Conservation (phyloP, 805 yeast genomes). For the Myxozyma geophila region DNA sequence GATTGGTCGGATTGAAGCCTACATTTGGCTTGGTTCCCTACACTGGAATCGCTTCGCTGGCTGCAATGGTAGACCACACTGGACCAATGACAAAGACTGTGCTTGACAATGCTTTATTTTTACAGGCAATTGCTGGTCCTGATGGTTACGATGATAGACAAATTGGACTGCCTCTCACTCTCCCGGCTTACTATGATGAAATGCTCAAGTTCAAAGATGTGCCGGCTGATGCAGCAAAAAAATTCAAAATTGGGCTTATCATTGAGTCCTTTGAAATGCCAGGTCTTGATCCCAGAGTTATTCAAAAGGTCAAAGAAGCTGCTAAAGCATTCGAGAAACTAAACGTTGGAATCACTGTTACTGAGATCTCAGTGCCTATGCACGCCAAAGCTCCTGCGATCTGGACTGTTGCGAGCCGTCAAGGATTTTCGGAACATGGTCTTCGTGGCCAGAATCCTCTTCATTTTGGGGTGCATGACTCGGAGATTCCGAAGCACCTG, state of each 20-base stretch:
- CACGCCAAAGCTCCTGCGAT: slow-evolving; percentile 48
- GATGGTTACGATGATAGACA: slow-evolving; percentile 48
- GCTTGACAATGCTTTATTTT: slow-evolving; percentile 44
- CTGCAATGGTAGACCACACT: slow-evolving; percentile 47
- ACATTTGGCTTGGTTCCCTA: slow-evolving; percentile 51
- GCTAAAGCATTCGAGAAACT: slow-evolving; percentile 42
- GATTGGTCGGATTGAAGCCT: slow-evolving; percentile 53
- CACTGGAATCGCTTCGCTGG: slow-evolving; percentile 48
- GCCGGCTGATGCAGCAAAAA: slow-evolving; percentile 40
- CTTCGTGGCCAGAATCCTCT: slow-evolving; percentile 30
- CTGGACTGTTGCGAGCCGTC: slow-evolving; percentile 45
- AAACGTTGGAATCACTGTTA: slow-evolving; percentile 48
- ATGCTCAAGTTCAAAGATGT: slow-evolving; percentile 9
- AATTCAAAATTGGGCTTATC: slow-evolving; percentile 46
- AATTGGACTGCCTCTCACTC: slow-evolving; percentile 38
- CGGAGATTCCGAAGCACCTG: slow-evolving; percentile 14
- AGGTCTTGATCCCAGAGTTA: slow-evolving; percentile 44
- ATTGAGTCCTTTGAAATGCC: slow-evolving; percentile 47
- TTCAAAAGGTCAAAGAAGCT: slow-evolving; percentile 42
- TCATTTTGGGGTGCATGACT: slow-evolving; percentile 32
- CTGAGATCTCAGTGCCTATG: slow-evolving; percentile 47
- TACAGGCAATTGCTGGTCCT: slow-evolving; percentile 47
- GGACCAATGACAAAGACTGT: slow-evolving; percentile 50
- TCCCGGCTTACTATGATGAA: slow-evolving; percentile 39
- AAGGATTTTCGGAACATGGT: slow-evolving; percentile 35